Base-by-base conservation (phyloP, 805 yeast genomes). In the Kluyveromyces siamensis region DNA sequence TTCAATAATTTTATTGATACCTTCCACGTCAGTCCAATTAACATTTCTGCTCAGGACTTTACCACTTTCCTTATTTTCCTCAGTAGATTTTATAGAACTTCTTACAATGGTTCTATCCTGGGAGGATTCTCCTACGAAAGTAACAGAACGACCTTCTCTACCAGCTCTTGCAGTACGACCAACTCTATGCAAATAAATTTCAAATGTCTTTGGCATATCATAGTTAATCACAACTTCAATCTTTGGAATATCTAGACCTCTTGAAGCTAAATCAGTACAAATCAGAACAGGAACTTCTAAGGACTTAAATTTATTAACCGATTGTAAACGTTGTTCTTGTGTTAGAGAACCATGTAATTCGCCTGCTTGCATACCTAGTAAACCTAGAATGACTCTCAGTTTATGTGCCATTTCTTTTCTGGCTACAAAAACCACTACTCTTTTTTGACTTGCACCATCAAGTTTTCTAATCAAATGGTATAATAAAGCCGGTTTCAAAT, bases 161-260 rank as follows among this genome's bases (percentile, higher is more conserved):
- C 98, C 98, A 46, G 97, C 99, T 79, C 99, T 87, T 9, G 99
- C 99, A 48, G 98, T 93, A 77, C 99, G 87, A 70, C 99, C 99
- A 51, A 93, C 96, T 74, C 99, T 85, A 71, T 93, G 99, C 60
- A 93, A 73, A 67, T 93, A 93, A 37, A 91, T 78, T 55, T 93
- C 99, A 60, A 86, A 83, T 30, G 86, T 75, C 66, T 87, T 87
- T 45, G 99, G 99, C 95, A 93, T 87, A 63, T 93, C 99, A 67
- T 76, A 93, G 69, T 93, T 93, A 61, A 93, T 78, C 43, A 93
- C 99, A 51, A 84, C 81, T 66, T 90, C 98, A 65, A 93, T 90
- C 69, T 91, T 91, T 52, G 98, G 98, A 62, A 93, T 93, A 84
- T 93, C 99, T 64, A 93, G 77, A 76, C 99, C 99, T 80, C 99